Evolutionary conservation across 1,284 basidiomycete genomes (phyloP).

Genomic region (Sporisorium scitamineum): DNA sequence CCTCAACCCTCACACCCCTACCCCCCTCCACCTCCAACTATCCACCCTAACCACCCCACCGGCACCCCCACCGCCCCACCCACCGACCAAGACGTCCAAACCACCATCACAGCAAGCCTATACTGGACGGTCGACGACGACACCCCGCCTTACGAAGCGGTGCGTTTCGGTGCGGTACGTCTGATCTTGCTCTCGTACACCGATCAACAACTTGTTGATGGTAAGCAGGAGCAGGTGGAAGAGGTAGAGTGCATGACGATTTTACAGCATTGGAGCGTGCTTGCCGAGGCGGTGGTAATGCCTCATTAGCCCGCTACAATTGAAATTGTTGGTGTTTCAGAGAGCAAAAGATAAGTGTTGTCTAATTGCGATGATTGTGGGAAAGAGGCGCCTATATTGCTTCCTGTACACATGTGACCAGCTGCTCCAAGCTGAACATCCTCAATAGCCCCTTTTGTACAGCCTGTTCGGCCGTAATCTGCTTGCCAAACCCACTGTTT

Average conservation of each 20-base stretch:
- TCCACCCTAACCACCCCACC: not conserved
- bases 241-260: constrained; percentile 4
- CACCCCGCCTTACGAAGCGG: not conserved
- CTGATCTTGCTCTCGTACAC: constrained; percentile 5
- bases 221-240: not conserved
- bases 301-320: not conserved
- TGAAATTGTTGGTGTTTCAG: too few species aligned
- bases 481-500: not conserved
- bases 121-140: not conserved
- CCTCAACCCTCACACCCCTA: not conserved
- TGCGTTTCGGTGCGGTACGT: constrained; percentile 20
- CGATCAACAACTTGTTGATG: not conserved
- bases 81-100: too few species aligned
- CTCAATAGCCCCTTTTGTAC: constrained; percentile 1
- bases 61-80: not conserved
- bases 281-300: constrained; percentile 11
- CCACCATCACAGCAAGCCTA: not conserved
- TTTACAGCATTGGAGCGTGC: constrained; percentile 7
- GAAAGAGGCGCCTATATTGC: not conserved
- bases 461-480: constrained; percentile 2
- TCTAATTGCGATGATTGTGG: not conserved
- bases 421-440: not conserved
- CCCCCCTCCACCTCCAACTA: not conserved
- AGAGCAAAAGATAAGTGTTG: too few species aligned
- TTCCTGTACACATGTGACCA: not conserved